Base-by-base conservation (phyloP, 495 filamentous ascomycete species). In the Delitschia confertaspora region DNA sequence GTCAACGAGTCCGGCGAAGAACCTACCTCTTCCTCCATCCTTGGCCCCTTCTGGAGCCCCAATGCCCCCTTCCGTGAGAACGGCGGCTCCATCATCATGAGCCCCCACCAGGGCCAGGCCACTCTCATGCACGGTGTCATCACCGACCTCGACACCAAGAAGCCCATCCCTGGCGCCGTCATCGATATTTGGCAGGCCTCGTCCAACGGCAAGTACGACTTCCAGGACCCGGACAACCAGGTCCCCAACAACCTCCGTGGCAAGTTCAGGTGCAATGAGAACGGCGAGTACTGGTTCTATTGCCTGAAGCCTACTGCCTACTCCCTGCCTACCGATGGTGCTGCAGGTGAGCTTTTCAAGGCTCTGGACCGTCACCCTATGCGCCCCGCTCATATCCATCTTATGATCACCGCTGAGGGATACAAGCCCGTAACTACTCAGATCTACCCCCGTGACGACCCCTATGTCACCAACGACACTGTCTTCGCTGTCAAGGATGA, bases 101-200 rank as follows among this genome's bases (percentile, higher is more conserved):
- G 83, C 57, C 65, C 83, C 64, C 71, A 78, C 18, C 66, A 78
- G 51, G 82, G 82, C 38, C 69, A 71, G 46, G 74, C 82, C 14
- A 75, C 77, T 49, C 67, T 67, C 58, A 88, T 89, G 82, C 80
- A 86, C 71, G 84, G 84, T 47, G 66, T 70, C 36, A 73, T 89
- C 53, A 68, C 60, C 43, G 83, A 89, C 65, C 73, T 85, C 57
- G 71, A 76, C 39, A 85, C 83, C 17, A 78, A 78, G 54, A 69
- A 75, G 64, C 78, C 78, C 42, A 80, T 89, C 60, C 72, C 67
- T 34, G 64, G 65, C 55, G 83, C 82, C 56, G 78, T 82, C 41
- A 75, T 89, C 58, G 85, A 91, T 62, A 80, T 88, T 69, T 91
- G 85, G 85, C 82, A 91, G 61, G 82, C 83, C 29, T 81, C 76